Evolutionary conservation across 2,329 filamentous ascomycete species (phyloP).

Genomic region (Fusarium sp.): DNA sequence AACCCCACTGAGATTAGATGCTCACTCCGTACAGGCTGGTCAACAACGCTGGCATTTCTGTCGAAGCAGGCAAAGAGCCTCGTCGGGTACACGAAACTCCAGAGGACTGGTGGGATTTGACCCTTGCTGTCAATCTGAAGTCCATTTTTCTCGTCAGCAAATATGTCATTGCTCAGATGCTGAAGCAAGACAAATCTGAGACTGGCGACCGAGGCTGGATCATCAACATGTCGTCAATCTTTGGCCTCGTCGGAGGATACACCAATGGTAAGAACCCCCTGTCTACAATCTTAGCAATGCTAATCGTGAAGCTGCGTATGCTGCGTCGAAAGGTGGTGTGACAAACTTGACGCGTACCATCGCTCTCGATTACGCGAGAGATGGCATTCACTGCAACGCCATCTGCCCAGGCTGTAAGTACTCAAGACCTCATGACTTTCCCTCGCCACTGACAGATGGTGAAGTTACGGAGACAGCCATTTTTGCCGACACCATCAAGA

Average conservation of each 20-base stretch:
- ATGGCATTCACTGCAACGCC: conserved; percentile 62
- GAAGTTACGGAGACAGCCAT: conserved; percentile 43
- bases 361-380: conserved; percentile 59
- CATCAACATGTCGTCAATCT: conserved; percentile 58
- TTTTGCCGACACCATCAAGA: conserved; percentile 35
- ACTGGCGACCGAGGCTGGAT: conserved; percentile 59
- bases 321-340: conserved; percentile 60
- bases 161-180: conserved; percentile 59
- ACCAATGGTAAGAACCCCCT: conserved; percentile 29
- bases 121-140: conserved; percentile 51
- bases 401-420: conserved; percentile 60
- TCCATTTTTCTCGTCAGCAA: conserved; percentile 56
- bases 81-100: conserved; percentile 56
- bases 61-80: conserved; percentile 45
- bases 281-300: accelerated
- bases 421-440: accelerated
- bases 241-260: conserved; percentile 49
- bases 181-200: conserved; percentile 53
- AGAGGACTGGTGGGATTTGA: conserved; percentile 57
- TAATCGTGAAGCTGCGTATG: conserved; percentile 49
- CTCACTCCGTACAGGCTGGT: conserved; percentile 44
- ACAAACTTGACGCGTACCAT: conserved; percentile 59
- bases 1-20: conserved; percentile 19
- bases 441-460: accelerated
- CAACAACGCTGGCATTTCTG: conserved; percentile 56